Percentiles rank a stretch among this genome's conserved stretches.
Evolutionary conservation across 495 filamentous ascomycete genomes (phyloP).

Genomic region (Penicillium subrubescens): DNA sequence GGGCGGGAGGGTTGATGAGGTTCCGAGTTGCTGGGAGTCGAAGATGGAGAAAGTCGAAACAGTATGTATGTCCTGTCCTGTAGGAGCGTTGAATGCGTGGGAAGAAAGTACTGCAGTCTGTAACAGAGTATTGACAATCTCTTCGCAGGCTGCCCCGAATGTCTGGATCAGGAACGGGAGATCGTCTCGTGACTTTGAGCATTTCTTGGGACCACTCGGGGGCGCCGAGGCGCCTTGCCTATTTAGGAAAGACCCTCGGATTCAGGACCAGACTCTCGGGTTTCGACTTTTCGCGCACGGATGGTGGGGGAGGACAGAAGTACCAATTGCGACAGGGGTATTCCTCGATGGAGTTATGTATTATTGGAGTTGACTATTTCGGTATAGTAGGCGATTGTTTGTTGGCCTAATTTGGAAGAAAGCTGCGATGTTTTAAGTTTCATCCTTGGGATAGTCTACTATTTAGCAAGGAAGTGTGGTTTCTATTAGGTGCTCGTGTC

Average conservation of each 20-base stretch:
- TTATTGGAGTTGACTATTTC: background rate
- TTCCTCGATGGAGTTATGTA: background rate
- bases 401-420: background rate
- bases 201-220: background rate
- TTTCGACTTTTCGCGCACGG: background rate
- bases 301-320: background rate
- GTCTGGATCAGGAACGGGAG: conserved; percentile 23
- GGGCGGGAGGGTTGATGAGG: background rate
- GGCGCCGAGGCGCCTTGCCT: conserved; percentile 1
- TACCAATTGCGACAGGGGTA: background rate
- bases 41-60: background rate
- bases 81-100: background rate
- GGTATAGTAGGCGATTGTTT: background rate
- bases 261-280: conserved; percentile 4
- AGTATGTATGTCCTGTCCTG: background rate
- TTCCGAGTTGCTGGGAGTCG: background rate
- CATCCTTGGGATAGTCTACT: too few relatives aligned
- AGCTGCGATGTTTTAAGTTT: background rate
- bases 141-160: background rate
- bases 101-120: background rate
- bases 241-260: conserved; percentile 7
- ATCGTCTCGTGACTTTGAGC: conserved; percentile 26
- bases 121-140: background rate
- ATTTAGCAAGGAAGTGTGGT: too few relatives aligned
- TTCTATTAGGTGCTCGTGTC: too few relatives aligned